Evolutionary conservation across 2,329 filamentous ascomycete genomes (phyloP), one percentile per base, ranked within the genome.

Genomic region (Fusarium agapanthi): DNA sequence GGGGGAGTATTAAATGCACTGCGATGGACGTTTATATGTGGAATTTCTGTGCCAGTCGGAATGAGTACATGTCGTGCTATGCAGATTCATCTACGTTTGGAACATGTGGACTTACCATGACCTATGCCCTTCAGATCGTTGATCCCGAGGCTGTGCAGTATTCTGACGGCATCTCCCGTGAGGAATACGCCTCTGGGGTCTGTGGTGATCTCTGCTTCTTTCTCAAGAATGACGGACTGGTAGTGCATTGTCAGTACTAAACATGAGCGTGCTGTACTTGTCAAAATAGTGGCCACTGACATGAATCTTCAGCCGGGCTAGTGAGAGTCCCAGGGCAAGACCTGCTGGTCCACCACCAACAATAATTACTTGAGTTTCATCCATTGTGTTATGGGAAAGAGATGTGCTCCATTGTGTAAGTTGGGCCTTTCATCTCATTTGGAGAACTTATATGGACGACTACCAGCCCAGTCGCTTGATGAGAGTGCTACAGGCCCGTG

Each of bases 131-230:
- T 5, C 4, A 56, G 16, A 15, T 56, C 18, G 4, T 16, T 8
- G 18, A 56, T 20, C 6, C 53, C 53, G 2, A 56, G 53, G 38
- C 53, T 56, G 14, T 56, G 38, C 1, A 44, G 4, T 26, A 56
- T 45, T 15, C 53, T 56, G 16, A 56, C 13, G 6, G 53, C 28
- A 44, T 56, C 53, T 1, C 53, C 53, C 1, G 37, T 45, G 18
- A 56, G 38, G 14, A 56, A 56, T 5, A 56, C 53, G 4, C 53
- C 53, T 20, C 53, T 41, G 11, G 53, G 53, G n/a, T 56, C 53
- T 13, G 38, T 56, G 7, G 53, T 56, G 8, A 56, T 45, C 12
- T 45, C 53, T 22, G 38, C 9, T 26, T 45, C 53, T 12, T 45
- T 56, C 10, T 56, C 38, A 3, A 56, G 38, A 34, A 56, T 44